Evolutionary conservation across 139 green algal species (phyloP).

Genomic region (Chlorella vulgaris): DNA sequence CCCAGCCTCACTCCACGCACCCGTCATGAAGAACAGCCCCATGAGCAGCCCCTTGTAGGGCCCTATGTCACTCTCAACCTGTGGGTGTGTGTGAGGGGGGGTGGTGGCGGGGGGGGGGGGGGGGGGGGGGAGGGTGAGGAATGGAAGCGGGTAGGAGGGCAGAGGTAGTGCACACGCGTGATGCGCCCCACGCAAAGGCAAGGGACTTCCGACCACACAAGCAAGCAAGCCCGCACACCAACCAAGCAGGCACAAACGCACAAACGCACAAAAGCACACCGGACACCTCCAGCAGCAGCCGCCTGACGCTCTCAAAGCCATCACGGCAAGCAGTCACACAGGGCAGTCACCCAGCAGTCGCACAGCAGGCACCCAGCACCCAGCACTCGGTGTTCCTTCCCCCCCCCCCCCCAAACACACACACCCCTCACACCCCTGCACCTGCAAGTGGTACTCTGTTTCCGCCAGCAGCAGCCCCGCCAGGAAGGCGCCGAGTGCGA

Average conservation of each 20-base stretch:
- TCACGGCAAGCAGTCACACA: no score
- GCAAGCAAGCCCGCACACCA: no score
- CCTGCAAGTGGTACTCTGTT: conserved; percentile 93
- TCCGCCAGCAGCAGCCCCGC: conserved; percentile 97
- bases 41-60: conserved; percentile 99
- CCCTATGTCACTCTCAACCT: conserved; percentile 97
- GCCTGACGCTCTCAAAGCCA: no score
- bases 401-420: neutral
- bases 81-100: neutral
- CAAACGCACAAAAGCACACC: no score
- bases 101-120: no score
- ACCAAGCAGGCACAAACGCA: neutral
- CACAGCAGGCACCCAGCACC: no score
- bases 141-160: no score
- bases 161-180: no score
- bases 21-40: conserved; percentile 99
- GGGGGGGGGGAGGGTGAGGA: neutral
- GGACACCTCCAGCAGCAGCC: no score
- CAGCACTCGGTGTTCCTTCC: neutral
- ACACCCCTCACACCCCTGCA: neutral
- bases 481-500: conserved; percentile 98
- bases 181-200: no score
- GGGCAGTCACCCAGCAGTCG: no score
- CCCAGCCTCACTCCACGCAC: neutral
- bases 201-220: no score